These are phyloP conservation scores for Globisporangium ultimum DNA, from an alignment of 352 stramenopile genomes.

Conservation along the genomic window DNA sequence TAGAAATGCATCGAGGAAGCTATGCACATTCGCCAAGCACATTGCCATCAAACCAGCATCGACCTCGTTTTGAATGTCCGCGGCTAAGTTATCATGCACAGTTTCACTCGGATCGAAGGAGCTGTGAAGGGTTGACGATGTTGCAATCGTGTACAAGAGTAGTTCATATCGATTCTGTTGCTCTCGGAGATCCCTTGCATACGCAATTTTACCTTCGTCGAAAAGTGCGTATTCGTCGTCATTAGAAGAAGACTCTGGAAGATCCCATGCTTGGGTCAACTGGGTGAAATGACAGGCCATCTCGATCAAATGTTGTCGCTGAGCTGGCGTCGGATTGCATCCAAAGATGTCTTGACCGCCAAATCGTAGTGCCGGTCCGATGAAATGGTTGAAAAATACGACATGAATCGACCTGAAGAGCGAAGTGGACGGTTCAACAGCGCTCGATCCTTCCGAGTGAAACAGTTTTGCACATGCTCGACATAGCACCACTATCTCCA, in stretches of 20 bases:
- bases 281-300: slow-evolving; percentile 13
- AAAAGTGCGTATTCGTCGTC: slow-evolving; percentile 2
- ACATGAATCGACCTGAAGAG: slow-evolving; percentile 38
- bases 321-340: slow-evolving; percentile 7
- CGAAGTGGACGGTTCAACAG: neutral
- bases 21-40: slow-evolving; percentile 67
- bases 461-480: slow-evolving; percentile 32
- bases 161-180: slow-evolving; percentile 11
- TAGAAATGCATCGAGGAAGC: slow-evolving; percentile 39
- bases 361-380: slow-evolving; percentile 44
- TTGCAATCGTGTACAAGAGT: slow-evolving; percentile 12
- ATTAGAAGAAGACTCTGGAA: neutral
- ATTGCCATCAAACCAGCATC: slow-evolving; percentile 48
- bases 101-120: slow-evolving; percentile 1
- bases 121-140: slow-evolving; percentile 6
- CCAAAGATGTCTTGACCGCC: slow-evolving; percentile 10
- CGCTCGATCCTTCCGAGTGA: neutral
- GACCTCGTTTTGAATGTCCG: neutral
- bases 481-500: slow-evolving; percentile 55
- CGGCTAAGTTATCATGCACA: neutral
- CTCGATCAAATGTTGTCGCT: slow-evolving; percentile 13
- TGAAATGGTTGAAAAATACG: slow-evolving; percentile 76
- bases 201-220: neutral
- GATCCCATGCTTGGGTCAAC: slow-evolving; percentile 9
- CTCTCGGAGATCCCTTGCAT: neutral